Base-by-base conservation (phyloP, 331 rosid genomes). In the Acacia concinna region DNA sequence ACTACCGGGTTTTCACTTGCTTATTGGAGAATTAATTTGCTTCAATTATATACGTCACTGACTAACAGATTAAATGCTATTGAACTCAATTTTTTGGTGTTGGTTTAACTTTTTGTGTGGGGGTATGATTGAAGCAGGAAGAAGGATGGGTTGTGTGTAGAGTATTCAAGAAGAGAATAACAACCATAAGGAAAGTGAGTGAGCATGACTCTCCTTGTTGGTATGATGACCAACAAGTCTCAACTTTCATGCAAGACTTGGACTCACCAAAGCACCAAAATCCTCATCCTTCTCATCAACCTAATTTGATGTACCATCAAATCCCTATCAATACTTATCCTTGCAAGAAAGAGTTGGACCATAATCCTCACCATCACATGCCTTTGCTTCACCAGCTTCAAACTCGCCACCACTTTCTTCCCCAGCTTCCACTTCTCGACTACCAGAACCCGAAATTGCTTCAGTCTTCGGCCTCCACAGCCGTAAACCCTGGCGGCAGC, bases 131-230 rank as follows among this genome's bases (percentile, higher is more conserved):
- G 77, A 47, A 67, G 81, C 92, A 92, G 95, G 97, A 94, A 91
- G 98, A 92, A 87, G 97, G 97, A 23, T 94, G 97, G 97, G 98
- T 90, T 11, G 97, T 92, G 12, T 92, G 98, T 60, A 86, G 98
- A 87, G 97, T 91, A 35, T 94, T 94, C 90, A 94, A 94, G 91
- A 94, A 94, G 84, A 94, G 90, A 89, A 85, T 94, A 82, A 82
- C 98, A 47, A 81, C 91, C 20, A 83, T 88, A 83, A 84, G 89
- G 2, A 88, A 87, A 85, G 75, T 87, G 92, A 87, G 78, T 51
- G 98, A 94, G 23, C 91, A 94, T 32, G 97, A 83, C 25, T 92
- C 97, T 5, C 88, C 97, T 0, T 87, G 85, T 85, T 94, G 98
- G 98, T 94, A 92, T 68, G 97, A 94, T 20, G 98, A 94, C 8